Evolutionary conservation across 2,329 filamentous ascomycete genomes (phyloP), one percentile per base, ranked within the genome.

Genomic region (Fusarium phyllophilum): DNA sequence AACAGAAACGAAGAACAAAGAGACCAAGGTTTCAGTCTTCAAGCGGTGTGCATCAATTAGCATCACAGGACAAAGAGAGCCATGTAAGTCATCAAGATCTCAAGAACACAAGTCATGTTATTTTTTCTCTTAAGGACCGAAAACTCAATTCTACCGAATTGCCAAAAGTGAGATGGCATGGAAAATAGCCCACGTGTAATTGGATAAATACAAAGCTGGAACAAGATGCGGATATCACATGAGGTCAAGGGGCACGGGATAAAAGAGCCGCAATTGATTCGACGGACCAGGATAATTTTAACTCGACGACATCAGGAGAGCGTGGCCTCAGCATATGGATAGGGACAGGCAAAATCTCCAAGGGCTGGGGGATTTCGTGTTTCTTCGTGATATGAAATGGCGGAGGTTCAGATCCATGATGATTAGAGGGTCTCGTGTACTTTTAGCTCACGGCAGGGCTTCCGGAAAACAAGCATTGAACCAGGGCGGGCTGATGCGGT

Each of bases 401-500:
- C 52, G 66, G 63, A 72, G 26, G 49, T 72, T 62, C 41, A 51
- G 33, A 72, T 57, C 59, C 67, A 48, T 54, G 41, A 49, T 46
- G 34, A 45, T 55, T 45, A 44, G 55, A 74, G 58, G 58, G 59
- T 72, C 72, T 57, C 56, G 52, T 75, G 59, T 48, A 36, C 29
- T 49, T 36, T 48, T 59, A 67, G 39, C 49, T 57, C 39, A 49
- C 41, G 60, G 62, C 41, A 46, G 63, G 34, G 34, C 65, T 74
- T 72, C 63, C 71, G 71, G 62, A 60, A 68, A 65, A 66, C n/a
- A 46, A 49, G 51, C 42, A 68, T 65, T 42, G 66, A 70, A 62
- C 68, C 66, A 74, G 64, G 57, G 44, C 55, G 29, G 66, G 62
- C 64, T 64, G 75, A 72, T 75, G 74, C 74, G 75, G 75, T 78